Base-by-base conservation (phyloP, 805 yeast genomes). In the Pichia californica region DNA sequence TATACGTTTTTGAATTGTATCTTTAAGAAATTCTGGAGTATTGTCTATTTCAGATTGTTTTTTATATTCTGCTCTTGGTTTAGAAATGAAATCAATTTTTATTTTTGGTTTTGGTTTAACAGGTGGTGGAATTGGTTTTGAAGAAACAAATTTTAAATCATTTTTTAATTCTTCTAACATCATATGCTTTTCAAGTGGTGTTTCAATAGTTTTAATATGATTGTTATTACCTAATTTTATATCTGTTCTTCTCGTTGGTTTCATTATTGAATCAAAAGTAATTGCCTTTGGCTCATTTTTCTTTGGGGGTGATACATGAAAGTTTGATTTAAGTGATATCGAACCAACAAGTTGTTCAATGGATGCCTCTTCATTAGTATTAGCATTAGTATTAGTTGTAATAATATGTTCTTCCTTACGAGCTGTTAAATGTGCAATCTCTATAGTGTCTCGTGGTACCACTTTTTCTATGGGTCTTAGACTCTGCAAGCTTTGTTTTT, bases 281-380 rank as follows among this genome's bases (percentile, higher is more conserved):
- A 59, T 48, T 5, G 56, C 48, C 26, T 46, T 41, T 4, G 65
- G 64, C 33, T 46, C 59, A 8, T 50, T 43, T 5, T 29, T 9
- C 7, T 26, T 31, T 36, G 34, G 36, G 33, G 36, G 34, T 1
- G 42, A 20, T 6, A 41, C 29, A 8, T 43, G 39, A 29, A 38
- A 46, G 4, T 38, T 16, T 2, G 47, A 5, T n/a, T 47, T 40
- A 5, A 44, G 15, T 13, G 41, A 33, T 11, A 51, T 36, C 5
- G 44, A 29, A 13, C 48, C 49, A 20, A 49, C 41, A 14, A 52
- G 35, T 3, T 43, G 40, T 6, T 42, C 36, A 13, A 51, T 16
- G 10, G 44, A 36, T 4, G 36, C 10, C 20, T 36, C 13, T 16
- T 16, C 23, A 35, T 16, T 20, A 35, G 18, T 11, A 25, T 31